Base-by-base conservation (phyloP, 2,329 filamentous ascomycete species). In the Cryphonectria nitschkei region DNA sequence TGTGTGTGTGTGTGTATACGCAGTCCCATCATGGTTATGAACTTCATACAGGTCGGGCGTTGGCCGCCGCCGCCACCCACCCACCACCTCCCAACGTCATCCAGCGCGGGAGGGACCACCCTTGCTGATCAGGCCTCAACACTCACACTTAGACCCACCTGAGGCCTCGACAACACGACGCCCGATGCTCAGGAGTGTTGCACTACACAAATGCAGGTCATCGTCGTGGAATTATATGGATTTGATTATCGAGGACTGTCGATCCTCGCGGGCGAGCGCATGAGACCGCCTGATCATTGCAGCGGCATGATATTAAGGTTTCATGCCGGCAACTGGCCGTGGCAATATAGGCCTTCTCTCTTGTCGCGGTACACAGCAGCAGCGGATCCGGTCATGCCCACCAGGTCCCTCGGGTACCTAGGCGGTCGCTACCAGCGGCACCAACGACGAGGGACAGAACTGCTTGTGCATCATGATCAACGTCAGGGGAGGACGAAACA, bases 81-180 rank as follows among this genome's bases (percentile, higher is more conserved):
- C 13, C 39, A 29, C 61, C 39, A 16, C 19, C 61, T 41, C 37
- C 58, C 32, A 61, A 61, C 58, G 58, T 61, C 58, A 61, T 61
- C 34, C 2, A 34, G 34, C 34, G 58, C 22, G 39, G 34, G n/a
- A 58, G 50, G 65, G 65, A 29, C 50, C 50, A 67, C 70, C 70
- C 70, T 69, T 70, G 70, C 68, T 72, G 65, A 70, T 72, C 68
- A 62, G 70, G 70, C 70, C 52, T 69, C 65, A 72, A 72, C 26
- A n/a, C 22, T 29, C 9, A 72, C 37, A 32, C 22, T 29, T 19
- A 52, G 58, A 60, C 52, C 65, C 62, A 52, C 54, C 66, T 54
- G 62, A 67, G 58, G 62, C 62, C 60, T 65, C 32, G 34, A 61
- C 58, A 32, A 39, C 63, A 70, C 65, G 70, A 56, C 41, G 66